Evolutionary conservation across 805 yeast species (phyloP), one percentile per base, ranked within the genome.

Genomic region (Naumovozyma castellii): DNA sequence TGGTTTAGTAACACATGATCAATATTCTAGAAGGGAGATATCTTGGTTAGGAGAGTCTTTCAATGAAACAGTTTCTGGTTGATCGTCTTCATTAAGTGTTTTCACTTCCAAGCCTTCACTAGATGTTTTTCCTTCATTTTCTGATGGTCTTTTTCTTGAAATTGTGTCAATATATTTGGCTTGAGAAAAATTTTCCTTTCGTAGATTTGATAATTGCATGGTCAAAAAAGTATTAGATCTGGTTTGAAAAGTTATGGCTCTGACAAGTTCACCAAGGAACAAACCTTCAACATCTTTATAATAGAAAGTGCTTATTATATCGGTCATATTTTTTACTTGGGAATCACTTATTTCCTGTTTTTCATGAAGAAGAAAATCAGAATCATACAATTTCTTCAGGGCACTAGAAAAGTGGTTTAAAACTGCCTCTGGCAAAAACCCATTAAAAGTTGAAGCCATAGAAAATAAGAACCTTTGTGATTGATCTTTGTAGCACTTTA

Each of bases 381-480:
- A 30, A 13, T 18, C 32, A 3, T 27, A 32, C 5, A 44, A 14
- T n/a, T 18, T 37, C 12, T 44, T 37, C 10, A 41, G 28, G n/a
- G 16, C 14, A 14, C 13, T 32, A 9, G 34, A 20, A 36, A 36
- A 44, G 14, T 20, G 19, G 3, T 25, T 36, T 27, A 39, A 22
- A 3, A 13, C 29, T 2, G 30, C 18, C 2, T 41, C 37, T 4
- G 36, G 19, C 3, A 44, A 29, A 4, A 41, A 3, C 2, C 38
- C 41, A 3, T 34, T 32, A 8, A 39, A 36, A 15, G n/a, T 30
- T 12, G 16, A 25, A 18, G 25, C 28, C 22, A 45, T 18, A 12
- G 12, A 18, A 14, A 27, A 30, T 41, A 43, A 33, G 28, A 45
- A 45, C 5, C 30, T 25, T 8, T 39, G 20, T 1, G 46, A 31